These are phyloP conservation scores for Kodamaea derodonti DNA, from an alignment of 1,139 yeast species.

Conservation along the genomic window DNA sequence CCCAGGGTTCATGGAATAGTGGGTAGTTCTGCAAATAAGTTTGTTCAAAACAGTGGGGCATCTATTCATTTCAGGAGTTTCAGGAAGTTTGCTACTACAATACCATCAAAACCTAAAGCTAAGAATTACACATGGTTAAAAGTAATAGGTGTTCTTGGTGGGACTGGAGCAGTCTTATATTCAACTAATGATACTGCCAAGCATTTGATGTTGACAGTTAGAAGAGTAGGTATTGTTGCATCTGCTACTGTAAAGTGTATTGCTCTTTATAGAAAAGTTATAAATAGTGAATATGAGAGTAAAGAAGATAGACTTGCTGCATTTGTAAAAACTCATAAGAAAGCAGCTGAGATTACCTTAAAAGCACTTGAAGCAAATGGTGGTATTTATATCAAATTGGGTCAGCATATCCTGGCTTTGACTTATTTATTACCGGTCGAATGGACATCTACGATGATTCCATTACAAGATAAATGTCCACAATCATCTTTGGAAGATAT, in stretches of 20 bases:
- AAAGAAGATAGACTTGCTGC: conserved; percentile 53
- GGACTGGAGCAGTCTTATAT: conserved; percentile 27
- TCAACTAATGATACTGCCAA: conserved; percentile 31
- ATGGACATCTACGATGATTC: conserved; percentile 95
- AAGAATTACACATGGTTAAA: conserved; percentile 20
- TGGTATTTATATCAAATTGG: conserved; percentile 88
- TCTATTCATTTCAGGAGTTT: too few species aligned
- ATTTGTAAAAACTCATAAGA: conserved; percentile 55
- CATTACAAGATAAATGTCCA: conserved; percentile 90
- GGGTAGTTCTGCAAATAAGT: too few species aligned
- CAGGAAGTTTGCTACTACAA: too few species aligned
- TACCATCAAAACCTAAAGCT: not conserved
- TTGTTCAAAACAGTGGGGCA: too few species aligned
- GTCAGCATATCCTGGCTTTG: conserved; percentile 91
- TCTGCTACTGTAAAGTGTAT: conserved; percentile 64
- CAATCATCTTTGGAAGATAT: conserved; percentile 70
- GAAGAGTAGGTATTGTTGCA: conserved; percentile 61
- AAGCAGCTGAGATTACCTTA: conserved; percentile 77
- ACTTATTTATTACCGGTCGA: conserved; percentile 86
- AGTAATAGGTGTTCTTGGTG: conserved; percentile 29
- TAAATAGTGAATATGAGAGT: conserved; percentile 43
- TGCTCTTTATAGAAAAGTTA: conserved; percentile 55
- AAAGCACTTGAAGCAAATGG: conserved; percentile 81
- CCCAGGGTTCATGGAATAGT: too few species aligned
- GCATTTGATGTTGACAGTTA: conserved; percentile 38